Percentiles rank a stretch among this genome's conserved stretches.
Conservation (phyloP, 257 asterid genomes). For the Agastache rugosa region DNA sequence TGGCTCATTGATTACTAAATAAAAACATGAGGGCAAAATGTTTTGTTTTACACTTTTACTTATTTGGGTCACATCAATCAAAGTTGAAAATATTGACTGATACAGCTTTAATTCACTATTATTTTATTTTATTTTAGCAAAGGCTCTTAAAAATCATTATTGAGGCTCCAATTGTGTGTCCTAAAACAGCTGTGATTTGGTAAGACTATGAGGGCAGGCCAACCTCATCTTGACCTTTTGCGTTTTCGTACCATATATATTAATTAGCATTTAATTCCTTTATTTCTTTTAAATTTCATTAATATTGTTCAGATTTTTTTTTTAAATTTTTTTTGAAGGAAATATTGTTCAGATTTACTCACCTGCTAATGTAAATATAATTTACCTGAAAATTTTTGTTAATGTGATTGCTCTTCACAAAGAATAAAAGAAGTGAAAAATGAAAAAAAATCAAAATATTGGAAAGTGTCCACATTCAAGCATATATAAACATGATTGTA, state of each 20-base stretch:
- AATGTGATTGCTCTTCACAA: background rate
- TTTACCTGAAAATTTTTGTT: background rate
- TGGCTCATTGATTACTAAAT: background rate
- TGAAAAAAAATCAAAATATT: background rate
- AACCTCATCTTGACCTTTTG: constrained; percentile 37
- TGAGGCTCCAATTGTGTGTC: constrained; percentile 32
- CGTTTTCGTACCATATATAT: constrained; percentile 16
- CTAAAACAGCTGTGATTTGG: constrained; percentile 59
- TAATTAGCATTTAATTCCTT: constrained; percentile 17
- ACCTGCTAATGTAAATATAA: background rate
- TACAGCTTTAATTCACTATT: background rate
- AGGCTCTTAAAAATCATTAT: background rate
- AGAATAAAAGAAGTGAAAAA: background rate
- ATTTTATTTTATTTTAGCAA: no score
- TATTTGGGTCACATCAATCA: constrained; percentile 4
- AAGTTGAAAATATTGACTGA: background rate
- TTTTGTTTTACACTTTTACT: background rate
- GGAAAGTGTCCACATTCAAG: background rate
- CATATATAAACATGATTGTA: background rate
- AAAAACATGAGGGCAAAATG: background rate
- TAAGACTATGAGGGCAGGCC: constrained; percentile 28
- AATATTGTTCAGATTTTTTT: background rate
- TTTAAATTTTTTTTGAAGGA: no score
- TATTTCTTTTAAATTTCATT: constrained; percentile 14
- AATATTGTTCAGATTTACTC: background rate